phyloP scores from a whole-genome alignment of 331 rosid species.

The Phaseolus coccineus region DNA sequence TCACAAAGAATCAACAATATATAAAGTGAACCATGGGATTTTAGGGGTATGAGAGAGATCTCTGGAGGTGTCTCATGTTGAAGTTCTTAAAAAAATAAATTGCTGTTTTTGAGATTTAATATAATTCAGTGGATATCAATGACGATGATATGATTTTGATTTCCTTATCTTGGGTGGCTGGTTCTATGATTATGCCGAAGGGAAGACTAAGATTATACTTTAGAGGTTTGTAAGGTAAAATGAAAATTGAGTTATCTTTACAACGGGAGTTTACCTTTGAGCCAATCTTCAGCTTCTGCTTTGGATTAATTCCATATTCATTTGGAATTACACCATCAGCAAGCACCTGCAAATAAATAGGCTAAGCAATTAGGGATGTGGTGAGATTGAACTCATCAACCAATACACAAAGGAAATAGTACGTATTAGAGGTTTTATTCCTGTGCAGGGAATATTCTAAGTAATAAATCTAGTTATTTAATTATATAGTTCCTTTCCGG shows the following conservation, averaged over 20 bases:
- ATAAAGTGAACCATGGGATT: not conserved
- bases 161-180: slow-evolving; percentile 22
- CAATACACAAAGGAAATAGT: slow-evolving; percentile 35
- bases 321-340: slow-evolving; percentile 99
- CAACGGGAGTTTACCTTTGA: slow-evolving; percentile 70
- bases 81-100: not conserved
- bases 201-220: slow-evolving; percentile 14
- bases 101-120: slow-evolving; percentile 10
- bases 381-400: slow-evolving; percentile 21
- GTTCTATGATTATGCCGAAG: not conserved
- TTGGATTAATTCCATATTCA: slow-evolving; percentile 96
- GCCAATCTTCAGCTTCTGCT: slow-evolving; percentile 93
- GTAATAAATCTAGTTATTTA: not conserved
- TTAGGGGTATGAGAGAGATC: not conserved
- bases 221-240: slow-evolving; percentile 28
- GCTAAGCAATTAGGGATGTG: slow-evolving; percentile 37
- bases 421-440: slow-evolving; percentile 26
- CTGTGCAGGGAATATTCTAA: slow-evolving; percentile 1
- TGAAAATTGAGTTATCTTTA: slow-evolving; percentile 30
- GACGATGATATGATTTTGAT: slow-evolving; percentile 3
- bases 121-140: not conserved
- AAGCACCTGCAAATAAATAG: slow-evolving; percentile 67
- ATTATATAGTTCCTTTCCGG: not conserved
- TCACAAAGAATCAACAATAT: slow-evolving; percentile 5
- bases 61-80: slow-evolving; percentile 9